Conservation (phyloP, 495 filamentous ascomycete genomes). For the Sporormia fimetaria region DNA sequence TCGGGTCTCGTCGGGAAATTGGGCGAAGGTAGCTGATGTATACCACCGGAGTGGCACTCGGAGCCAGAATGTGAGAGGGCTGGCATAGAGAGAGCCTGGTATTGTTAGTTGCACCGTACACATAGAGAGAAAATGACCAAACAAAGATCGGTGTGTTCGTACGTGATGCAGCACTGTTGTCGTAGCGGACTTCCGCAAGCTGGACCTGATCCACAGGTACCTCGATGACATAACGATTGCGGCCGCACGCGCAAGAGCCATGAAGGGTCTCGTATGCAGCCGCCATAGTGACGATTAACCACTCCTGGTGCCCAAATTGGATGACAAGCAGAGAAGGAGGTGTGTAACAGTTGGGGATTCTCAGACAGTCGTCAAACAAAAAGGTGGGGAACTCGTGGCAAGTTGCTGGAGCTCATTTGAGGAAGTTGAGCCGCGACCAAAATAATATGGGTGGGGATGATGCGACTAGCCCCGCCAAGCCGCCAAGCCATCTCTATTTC, state of each 20-base stretch:
- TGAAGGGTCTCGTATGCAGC: slow-evolving; percentile 38
- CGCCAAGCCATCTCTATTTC: too few species aligned
- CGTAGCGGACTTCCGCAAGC: slow-evolving; percentile 57
- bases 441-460: too few species aligned
- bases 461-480: too few species aligned
- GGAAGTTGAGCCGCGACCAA: too few species aligned
- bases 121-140: neutral
- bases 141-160: slow-evolving; percentile 30
- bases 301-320: too few species aligned
- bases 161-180: slow-evolving; percentile 54
- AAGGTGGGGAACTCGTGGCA: too few species aligned
- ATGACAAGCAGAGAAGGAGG: too few species aligned
- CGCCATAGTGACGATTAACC: too few species aligned
- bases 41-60: slow-evolving; percentile 70
- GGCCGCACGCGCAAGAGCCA: slow-evolving; percentile 74
- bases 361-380: too few species aligned
- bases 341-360: too few species aligned
- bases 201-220: slow-evolving; percentile 47
- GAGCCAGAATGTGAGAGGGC: slow-evolving; percentile 66
- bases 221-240: slow-evolving; percentile 66
- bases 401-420: too few species aligned
- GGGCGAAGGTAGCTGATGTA: slow-evolving; percentile 56
- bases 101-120: neutral
- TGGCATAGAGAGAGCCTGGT: slow-evolving; percentile 52
- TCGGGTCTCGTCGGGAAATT: slow-evolving; percentile 68